These are phyloP conservation scores for Solanum lignicaule DNA, from an alignment of 257 asterid genomes.

Conservation along the genomic window DNA sequence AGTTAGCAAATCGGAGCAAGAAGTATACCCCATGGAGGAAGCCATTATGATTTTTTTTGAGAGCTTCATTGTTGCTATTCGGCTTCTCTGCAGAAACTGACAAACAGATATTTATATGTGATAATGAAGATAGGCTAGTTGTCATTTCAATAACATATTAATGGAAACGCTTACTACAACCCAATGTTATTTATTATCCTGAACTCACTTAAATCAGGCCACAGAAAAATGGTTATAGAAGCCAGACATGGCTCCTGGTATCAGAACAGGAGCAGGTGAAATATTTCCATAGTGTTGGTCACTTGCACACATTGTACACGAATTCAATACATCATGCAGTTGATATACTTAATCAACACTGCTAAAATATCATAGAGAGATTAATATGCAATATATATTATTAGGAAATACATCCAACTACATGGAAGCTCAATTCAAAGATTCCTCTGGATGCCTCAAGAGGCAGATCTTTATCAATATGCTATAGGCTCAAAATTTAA, in stretches of 20 bases:
- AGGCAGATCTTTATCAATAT: background rate
- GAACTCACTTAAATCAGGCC: background rate
- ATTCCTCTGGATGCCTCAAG: background rate
- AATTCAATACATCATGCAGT: background rate
- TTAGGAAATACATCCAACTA: background rate
- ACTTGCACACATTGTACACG: background rate
- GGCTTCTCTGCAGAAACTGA: constrained; percentile 53
- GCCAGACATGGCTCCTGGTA: background rate
- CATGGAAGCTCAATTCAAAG: background rate
- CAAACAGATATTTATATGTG: background rate
- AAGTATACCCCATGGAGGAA: constrained; percentile 60
- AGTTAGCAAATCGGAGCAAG: background rate
- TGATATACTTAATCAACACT: background rate
- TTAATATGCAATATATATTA: background rate
- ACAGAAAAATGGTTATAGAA: background rate
- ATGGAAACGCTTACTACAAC: background rate
- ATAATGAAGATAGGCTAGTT: background rate
- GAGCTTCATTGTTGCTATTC: constrained; percentile 26
- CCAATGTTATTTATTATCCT: background rate
- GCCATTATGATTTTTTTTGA: constrained; percentile 46
- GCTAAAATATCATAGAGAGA: background rate
- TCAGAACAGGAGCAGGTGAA: background rate
- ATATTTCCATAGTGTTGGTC: background rate
- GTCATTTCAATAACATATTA: background rate
- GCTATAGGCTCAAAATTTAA: background rate